phyloP scores from a whole-genome alignment of 371 early-diverging fungal genomes.

The Mucor racemosus region DNA sequence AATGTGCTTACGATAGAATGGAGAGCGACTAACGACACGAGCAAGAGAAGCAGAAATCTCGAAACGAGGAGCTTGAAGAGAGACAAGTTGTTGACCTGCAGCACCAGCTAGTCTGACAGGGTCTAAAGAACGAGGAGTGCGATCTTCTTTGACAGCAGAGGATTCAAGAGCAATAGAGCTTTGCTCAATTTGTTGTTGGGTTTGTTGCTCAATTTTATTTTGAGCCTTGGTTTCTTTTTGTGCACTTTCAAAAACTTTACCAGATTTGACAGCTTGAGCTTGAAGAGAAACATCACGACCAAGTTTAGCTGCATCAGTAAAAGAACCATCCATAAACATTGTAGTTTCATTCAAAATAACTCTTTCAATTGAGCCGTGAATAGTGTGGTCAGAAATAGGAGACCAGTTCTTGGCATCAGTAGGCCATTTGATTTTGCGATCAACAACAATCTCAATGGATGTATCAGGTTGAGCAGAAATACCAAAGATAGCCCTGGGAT shows the following conservation, averaged over 20 bases:
- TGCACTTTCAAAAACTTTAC: neutral
- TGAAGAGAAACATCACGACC: constrained; percentile 63
- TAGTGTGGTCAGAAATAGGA: constrained; percentile 52
- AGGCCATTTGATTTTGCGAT: constrained; percentile 51
- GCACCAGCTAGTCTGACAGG: constrained; percentile 46
- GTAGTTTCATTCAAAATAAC: constrained; percentile 86
- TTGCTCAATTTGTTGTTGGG: constrained; percentile 13
- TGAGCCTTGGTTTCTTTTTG: constrained; percentile 16
- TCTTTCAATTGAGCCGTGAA: constrained; percentile 75
- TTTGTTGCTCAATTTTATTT: constrained; percentile 13
- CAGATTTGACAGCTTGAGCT: constrained; percentile 32
- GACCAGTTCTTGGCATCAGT: constrained; percentile 46
- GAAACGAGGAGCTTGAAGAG: constrained; percentile 36
- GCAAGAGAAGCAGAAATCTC: constrained; percentile 71
- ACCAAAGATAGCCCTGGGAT: constrained; percentile 91
- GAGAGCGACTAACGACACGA: constrained; percentile 73
- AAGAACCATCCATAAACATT: constrained; percentile 82
- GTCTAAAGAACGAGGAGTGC: constrained; percentile 24
- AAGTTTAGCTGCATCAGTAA: constrained; percentile 43
- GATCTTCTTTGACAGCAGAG: constrained; percentile 12
- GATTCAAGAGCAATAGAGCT: neutral
- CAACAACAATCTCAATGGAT: constrained; percentile 85
- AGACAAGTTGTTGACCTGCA: constrained; percentile 40
- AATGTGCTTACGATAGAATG: constrained; percentile 93
- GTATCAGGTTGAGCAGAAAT: constrained; percentile 88